phyloP scores from a whole-genome alignment of 371 early-diverging fungal species.

The Actinomucor elegans region DNA sequence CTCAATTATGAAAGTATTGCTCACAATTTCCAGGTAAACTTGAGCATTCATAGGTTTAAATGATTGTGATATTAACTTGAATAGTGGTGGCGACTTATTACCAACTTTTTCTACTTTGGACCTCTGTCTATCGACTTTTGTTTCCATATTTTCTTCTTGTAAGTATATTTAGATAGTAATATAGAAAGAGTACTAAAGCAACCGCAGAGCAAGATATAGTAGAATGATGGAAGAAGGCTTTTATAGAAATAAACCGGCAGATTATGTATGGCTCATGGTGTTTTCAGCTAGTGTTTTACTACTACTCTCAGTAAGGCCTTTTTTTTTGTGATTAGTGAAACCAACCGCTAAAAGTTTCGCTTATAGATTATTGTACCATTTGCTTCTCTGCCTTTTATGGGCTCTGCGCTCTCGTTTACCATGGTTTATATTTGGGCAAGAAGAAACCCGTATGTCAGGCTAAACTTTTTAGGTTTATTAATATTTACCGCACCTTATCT shows the following conservation, averaged over 20 bases:
- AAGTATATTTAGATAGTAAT: constrained; percentile 28
- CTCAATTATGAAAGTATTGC: constrained; percentile 73
- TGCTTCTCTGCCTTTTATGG: constrained; percentile 79
- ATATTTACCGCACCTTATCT: constrained; percentile 91
- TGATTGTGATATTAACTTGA: no score
- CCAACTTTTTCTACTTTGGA: constrained; percentile 93
- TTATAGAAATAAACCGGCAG: constrained; percentile 85
- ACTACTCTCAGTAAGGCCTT: constrained; percentile 31
- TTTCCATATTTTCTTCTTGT: constrained; percentile 95
- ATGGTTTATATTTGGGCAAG: constrained; percentile 96
- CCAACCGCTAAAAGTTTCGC: no score
- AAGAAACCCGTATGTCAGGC: constrained; percentile 80
- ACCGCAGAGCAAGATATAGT: constrained; percentile 80
- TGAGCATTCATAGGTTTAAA: no score
- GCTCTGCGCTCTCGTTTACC: constrained; percentile 81
- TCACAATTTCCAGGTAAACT: constrained; percentile 63
- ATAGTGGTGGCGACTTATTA: constrained; percentile 93
- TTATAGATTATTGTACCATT: constrained; percentile 69
- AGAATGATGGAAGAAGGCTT: constrained; percentile 95
- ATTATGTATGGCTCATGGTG: constrained; percentile 87
- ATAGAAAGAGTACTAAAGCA: not conserved
- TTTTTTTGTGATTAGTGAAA: not conserved
- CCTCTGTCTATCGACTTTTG: constrained; percentile 84
- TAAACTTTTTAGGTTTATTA: constrained; percentile 89
- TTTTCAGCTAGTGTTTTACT: constrained; percentile 65